A percentile compares a stretch with the other conserved stretches of the same genome.
These are phyloP conservation scores for Syzygium jambos DNA, from an alignment of 345 rosid genomes.

Conservation along the genomic window DNA sequence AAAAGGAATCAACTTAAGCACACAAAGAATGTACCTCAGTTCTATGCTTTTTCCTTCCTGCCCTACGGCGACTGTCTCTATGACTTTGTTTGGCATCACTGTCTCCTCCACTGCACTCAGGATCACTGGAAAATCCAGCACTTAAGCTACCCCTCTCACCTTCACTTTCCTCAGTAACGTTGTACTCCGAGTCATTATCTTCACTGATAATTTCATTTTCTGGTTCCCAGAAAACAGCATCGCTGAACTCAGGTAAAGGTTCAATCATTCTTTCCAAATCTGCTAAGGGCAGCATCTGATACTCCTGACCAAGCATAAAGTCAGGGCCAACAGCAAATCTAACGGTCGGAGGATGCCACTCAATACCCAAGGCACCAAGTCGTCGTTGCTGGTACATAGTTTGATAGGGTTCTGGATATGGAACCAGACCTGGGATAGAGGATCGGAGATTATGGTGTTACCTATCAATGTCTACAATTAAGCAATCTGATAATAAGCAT, in stretches of 20 bases:
- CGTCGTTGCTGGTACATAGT: slow-evolving; percentile 87
- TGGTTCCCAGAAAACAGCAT: slow-evolving; percentile 90
- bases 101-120: slow-evolving; percentile 59
- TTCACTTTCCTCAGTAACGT: slow-evolving; percentile 65
- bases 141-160: slow-evolving; percentile 61
- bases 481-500: slow-evolving; percentile 7
- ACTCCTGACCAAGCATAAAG: slow-evolving; percentile 78
- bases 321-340: slow-evolving; percentile 78
- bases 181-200: slow-evolving; percentile 86
- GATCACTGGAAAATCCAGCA: slow-evolving; percentile 51
- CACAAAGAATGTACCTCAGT: slow-evolving; percentile 48
- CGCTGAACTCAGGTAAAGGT: slow-evolving; percentile 81
- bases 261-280: slow-evolving; percentile 79
- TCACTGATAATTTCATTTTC: slow-evolving; percentile 74
- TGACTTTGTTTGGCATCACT: slow-evolving; percentile 44
- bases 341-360: slow-evolving; percentile 72
- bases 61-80: slow-evolving; percentile 50
- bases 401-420: slow-evolving; percentile 96
- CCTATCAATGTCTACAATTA: not conserved
- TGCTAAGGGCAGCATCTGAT: slow-evolving; percentile 76
- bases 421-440: slow-evolving; percentile 65
- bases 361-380: slow-evolving; percentile 84
- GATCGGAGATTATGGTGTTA: slow-evolving; percentile 1
- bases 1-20: not conserved
- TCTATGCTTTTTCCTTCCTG: slow-evolving; percentile 47